Conservation (phyloP, 805 yeast species). For the Metschnikowia amazonensis region DNA sequence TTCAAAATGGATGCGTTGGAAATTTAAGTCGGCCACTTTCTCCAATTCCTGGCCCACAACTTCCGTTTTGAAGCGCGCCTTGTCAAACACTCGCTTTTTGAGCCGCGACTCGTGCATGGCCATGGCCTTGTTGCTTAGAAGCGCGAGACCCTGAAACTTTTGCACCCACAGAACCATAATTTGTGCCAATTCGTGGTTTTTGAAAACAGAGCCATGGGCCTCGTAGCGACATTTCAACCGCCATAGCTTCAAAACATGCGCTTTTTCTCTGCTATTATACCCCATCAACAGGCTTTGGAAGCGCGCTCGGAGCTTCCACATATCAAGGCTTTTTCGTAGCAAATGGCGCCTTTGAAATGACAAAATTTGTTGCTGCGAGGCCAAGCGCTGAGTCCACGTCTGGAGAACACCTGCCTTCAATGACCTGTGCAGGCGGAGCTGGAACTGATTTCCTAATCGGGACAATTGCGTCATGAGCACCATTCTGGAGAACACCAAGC, state of each 20-base stretch:
- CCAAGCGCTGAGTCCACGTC: neutral
- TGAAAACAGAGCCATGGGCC: neutral
- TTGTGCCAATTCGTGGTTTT: neutral
- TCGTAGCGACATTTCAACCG: neutral
- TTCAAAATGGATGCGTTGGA: conserved; percentile 21
- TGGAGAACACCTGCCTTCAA: neutral
- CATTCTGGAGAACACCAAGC: neutral
- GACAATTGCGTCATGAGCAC: neutral
- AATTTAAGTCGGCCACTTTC: conserved; percentile 19
- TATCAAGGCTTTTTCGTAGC: neutral
- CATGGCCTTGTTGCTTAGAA: neutral
- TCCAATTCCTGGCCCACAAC: conserved; percentile 7
- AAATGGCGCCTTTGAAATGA: neutral
- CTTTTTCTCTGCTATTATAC: neutral
- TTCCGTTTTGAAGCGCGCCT: neutral
- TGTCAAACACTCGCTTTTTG: neutral
- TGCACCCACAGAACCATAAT: neutral
- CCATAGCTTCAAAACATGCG: neutral
- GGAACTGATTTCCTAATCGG: neutral
- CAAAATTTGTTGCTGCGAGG: neutral
- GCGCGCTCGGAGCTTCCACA: neutral
- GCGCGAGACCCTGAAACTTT: neutral
- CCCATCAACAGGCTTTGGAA: neutral
- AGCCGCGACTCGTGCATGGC: neutral
- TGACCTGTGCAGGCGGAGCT: neutral